These are phyloP conservation scores for Populus simonii DNA, from an alignment of 345 rosid genomes.

Conservation along the genomic window DNA sequence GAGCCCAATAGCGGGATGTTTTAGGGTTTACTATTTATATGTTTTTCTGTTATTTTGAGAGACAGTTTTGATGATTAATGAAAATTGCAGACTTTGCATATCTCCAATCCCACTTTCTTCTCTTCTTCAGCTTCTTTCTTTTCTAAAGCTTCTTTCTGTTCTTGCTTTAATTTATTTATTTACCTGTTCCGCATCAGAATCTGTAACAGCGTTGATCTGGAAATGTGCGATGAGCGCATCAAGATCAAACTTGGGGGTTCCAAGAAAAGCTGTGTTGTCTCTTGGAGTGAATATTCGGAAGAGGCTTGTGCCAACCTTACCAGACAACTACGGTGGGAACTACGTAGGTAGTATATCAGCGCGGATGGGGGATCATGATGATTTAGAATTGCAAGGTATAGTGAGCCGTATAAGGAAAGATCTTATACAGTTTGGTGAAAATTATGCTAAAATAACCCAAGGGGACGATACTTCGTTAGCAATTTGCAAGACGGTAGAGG, in stretches of 20 bases:
- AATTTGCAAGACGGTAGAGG: background rate
- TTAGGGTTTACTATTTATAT: too few relatives aligned
- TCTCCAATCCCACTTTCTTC: too few relatives aligned
- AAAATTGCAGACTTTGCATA: too few relatives aligned
- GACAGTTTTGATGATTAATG: too few relatives aligned
- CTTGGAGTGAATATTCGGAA: conserved; percentile 11
- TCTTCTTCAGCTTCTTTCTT: too few relatives aligned
- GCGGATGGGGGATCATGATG: background rate
- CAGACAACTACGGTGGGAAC: conserved; percentile 9
- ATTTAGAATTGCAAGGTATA: background rate
- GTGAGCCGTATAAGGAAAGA: conserved; percentile 9
- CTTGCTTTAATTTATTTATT: too few relatives aligned
- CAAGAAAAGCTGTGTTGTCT: conserved; percentile 1
- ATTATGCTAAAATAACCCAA: background rate
- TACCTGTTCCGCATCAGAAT: too few relatives aligned
- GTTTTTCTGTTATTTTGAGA: too few relatives aligned
- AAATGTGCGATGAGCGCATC: conserved; percentile 11
- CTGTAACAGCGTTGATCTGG: conserved; percentile 8
- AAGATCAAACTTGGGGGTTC: background rate
- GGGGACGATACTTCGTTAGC: background rate
- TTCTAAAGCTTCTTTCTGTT: too few relatives aligned
- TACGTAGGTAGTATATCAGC: background rate
- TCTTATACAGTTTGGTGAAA: conserved; percentile 1
- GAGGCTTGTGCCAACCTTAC: conserved; percentile 6
- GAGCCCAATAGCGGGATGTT: too few relatives aligned